Percentiles rank a stretch among this genome's conserved stretches.
phyloP scores from a whole-genome alignment of 2,329 filamentous ascomycete species.

The Neodidymelliopsis sp. region DNA sequence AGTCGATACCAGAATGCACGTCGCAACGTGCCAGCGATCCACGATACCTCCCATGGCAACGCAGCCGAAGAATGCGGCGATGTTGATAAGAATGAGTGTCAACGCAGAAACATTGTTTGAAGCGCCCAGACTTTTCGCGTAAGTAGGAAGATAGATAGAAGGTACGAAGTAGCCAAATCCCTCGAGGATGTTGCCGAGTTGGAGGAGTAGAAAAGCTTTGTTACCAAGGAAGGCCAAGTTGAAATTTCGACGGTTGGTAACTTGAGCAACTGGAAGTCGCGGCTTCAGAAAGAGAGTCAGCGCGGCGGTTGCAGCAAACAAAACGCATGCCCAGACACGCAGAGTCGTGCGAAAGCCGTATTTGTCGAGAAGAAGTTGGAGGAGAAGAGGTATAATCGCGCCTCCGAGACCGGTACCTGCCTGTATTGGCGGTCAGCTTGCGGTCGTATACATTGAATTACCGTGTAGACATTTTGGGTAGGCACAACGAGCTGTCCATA shows the following conservation, averaged over 20 bases:
- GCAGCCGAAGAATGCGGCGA: conserved; percentile 47
- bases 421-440: conserved; percentile 21
- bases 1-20: conserved; percentile 53
- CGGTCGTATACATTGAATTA: no score
- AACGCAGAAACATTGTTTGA: conserved; percentile 34
- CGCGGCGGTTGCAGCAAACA: conserved; percentile 40
- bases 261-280: conserved; percentile 36
- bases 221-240: conserved; percentile 41
- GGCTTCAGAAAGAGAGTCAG: conserved; percentile 44
- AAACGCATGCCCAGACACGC: conserved; percentile 48
- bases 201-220: conserved; percentile 43
- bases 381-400: conserved; percentile 53
- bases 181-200: conserved; percentile 47
- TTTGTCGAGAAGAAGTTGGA: conserved; percentile 49
- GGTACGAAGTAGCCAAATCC: conserved; percentile 52
- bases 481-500: no score
- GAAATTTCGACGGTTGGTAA: conserved; percentile 27
- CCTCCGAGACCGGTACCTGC: conserved; percentile 52
- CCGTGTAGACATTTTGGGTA: no score
- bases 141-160: conserved; percentile 49
- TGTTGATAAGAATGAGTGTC: conserved; percentile 47
- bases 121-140: conserved; percentile 40
- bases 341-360: conserved; percentile 54
- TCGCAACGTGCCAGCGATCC: conserved; percentile 53
- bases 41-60: conserved; percentile 48